Evolutionary conservation across 495 filamentous ascomycete genomes (phyloP).

Genomic region (Xylaria sp.): DNA sequence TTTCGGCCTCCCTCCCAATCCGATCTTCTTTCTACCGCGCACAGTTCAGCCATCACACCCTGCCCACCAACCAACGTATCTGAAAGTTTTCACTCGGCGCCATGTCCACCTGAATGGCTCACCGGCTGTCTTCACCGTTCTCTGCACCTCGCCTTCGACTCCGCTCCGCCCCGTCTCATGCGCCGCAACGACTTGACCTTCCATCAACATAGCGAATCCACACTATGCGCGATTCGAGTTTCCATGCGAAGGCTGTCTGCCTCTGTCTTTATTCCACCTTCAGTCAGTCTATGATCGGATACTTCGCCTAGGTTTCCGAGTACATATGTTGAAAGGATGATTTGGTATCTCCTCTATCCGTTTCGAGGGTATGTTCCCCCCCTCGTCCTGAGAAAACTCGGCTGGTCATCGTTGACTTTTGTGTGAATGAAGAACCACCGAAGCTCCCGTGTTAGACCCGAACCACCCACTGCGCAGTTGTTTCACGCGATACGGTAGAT

Average conservation of each 20-base stretch:
- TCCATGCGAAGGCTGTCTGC: conserved; percentile 38
- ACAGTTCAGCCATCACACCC: conserved; percentile 9
- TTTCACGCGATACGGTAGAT: conserved; percentile 68
- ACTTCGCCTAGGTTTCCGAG: conserved; percentile 20
- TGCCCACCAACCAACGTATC: conserved; percentile 15
- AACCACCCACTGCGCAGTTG: conserved; percentile 64
- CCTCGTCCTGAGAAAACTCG: conserved; percentile 24
- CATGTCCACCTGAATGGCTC: conserved; percentile 27
- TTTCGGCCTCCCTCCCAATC: conserved; percentile 11
- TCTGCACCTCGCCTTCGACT: conserved; percentile 24
- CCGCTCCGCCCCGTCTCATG: conserved; percentile 26
- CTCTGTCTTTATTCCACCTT: conserved; percentile 23
- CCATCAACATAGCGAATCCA: conserved; percentile 22
- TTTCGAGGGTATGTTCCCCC: conserved; percentile 61
- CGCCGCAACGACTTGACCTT: conserved; percentile 20
- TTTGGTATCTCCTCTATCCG: conserved; percentile 71
- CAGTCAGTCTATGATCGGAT: conserved; percentile 29
- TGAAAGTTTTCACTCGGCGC: conserved; percentile 2
- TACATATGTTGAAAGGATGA: conserved; percentile 47
- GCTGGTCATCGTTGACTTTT: conserved; percentile 35
- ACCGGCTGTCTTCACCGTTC: conserved; percentile 21
- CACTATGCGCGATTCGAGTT: conserved; percentile 39
- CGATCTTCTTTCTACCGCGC: conserved; percentile 5
- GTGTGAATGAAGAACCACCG: conserved; percentile 58
- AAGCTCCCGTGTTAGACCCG: conserved; percentile 65